Base-by-base conservation (phyloP, 306 rosid species). In the Quercus engelmannii region DNA sequence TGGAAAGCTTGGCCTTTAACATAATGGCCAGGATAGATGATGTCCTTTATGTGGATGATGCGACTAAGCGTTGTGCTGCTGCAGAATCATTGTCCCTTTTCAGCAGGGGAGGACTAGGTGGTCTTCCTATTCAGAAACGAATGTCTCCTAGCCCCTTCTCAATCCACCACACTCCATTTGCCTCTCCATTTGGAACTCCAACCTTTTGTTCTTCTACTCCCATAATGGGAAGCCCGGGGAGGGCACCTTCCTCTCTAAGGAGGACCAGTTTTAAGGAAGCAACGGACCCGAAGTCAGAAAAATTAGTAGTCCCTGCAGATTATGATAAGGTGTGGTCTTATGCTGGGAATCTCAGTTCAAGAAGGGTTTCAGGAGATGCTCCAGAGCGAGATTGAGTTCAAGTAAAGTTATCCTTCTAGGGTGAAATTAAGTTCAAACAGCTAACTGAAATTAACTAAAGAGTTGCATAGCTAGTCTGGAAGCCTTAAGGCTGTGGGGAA, bases 1-100 rank as follows among this genome's bases (percentile, higher is more conserved):
- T 81, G 88, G 98, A 94, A 89, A 94, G 98, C 84, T 87, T 94
- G 81, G 98, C 98, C 8, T 94, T 94, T 33, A 94, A 94, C 90
- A 90, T 94, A 71, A 92, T 89, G 94, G 97, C 98, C 54, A 86
- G 98, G 78, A 92, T 94, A 2, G 98, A 94, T 76, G 98, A 94
- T 56, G 93, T 94, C 71, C 89, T 94, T 49, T 94, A 85, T 3
- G 97, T 85, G 17, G 97, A 94, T 58, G 97, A 94, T 78, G 90
- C 92, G 21, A 86, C 86, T n/a, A 92, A 91, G 83, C 87, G 84
- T 70, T 88, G 94, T 28, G 90, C 89, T 20, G 90, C 86, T 5
- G 89, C 92, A 33, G 93, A 94, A 73, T 85, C 97, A 41, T 63
- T 86, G 72, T 85, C 98, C 55, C 80, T 88, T 33, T 91, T 92